Base-by-base conservation (phyloP, 768 basidiomycete species). In the Termitomyces bulborhizus region DNA sequence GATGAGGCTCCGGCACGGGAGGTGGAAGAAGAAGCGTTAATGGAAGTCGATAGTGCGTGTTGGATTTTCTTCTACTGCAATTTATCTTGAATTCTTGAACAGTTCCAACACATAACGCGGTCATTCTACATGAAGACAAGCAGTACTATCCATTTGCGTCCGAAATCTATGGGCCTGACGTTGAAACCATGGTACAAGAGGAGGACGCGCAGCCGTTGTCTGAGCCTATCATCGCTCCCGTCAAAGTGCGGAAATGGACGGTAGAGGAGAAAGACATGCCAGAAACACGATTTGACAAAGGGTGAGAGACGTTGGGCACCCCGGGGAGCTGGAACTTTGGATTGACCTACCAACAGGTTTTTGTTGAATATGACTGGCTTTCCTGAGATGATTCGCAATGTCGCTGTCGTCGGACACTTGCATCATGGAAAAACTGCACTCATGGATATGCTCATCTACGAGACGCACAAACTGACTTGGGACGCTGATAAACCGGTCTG, bases 391-490 rank as follows among this genome's bases (percentile, higher is more conserved):
- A 83, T 98, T 66, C 85, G 97, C 50, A 98, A 98, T 69, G 90
- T 99, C 27, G 93, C 93, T 50, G 81, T 99, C 16, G 95, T 95
- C 15, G 97, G 97, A 13, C 96, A 98, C 66, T 72, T 99, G 48
- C 97, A 99, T 65, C 97, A 99, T 65, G 97, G 97, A 63, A 99
- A 99, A 75, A 98, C 97, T 0, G 88, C 93, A 1, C 75, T 99
- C 46, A 76, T 99, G 82, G 97, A 99, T 69, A 98, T 98, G 93
- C 81, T 99, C 56, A 86, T 95, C 6, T 89, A 92, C 61, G 94
- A 98, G 72, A 99, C 97, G 0, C 97, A 99, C 71, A 93, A 93
- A 69, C 74, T 99, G 55, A 78, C 84, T 6, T 97, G 95, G 90
- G 92, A 98, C 64, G 85, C 92, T 15, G 96, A 98, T 71, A 79